A percentile compares a stretch with the other conserved stretches of the same genome.
Evolutionary conservation across 1,139 yeast genomes (phyloP).

Genomic region (Candida anutae): DNA sequence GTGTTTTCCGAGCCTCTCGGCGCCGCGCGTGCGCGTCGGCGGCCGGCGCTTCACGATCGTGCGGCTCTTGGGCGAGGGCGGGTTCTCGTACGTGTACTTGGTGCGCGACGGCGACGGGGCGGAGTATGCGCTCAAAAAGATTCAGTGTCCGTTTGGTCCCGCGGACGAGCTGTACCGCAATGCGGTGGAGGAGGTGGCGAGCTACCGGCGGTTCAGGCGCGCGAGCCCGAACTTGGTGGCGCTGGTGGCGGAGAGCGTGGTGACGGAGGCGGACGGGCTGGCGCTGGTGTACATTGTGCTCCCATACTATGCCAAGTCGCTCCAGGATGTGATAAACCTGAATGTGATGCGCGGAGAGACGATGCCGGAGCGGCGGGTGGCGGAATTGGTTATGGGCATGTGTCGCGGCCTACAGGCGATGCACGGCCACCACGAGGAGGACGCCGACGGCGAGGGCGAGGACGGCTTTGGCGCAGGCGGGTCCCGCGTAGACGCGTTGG

Average conservation of each 20-base stretch:
- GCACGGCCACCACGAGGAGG: constrained; percentile 51
- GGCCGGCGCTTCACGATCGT: constrained; percentile 47
- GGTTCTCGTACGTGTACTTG: constrained; percentile 81
- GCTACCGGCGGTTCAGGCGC: constrained; percentile 58
- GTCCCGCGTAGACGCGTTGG: constrained; percentile 10
- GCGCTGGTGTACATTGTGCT: constrained; percentile 69
- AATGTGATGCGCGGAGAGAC: constrained; percentile 47
- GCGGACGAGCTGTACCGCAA: constrained; percentile 50
- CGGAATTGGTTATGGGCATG: constrained; percentile 56
- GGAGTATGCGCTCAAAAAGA: constrained; percentile 71
- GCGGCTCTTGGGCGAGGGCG: constrained; percentile 80
- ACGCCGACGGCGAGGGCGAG: constrained; percentile 25
- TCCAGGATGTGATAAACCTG: constrained; percentile 69
- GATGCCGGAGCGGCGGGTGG: constrained; percentile 55
- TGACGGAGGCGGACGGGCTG: constrained; percentile 71
- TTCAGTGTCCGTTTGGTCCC: constrained; percentile 80
- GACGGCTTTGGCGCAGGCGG: constrained; percentile 4
- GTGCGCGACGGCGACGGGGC: constrained; percentile 44
- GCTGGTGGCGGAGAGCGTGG: constrained; percentile 61
- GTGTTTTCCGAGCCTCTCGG: constrained; percentile 32
- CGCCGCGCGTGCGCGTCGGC: constrained; percentile 47
- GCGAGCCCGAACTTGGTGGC: constrained; percentile 59
- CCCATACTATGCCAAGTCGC: constrained; percentile 65
- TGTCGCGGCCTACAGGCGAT: constrained; percentile 69
- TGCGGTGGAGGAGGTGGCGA: constrained; percentile 72